Evolutionary conservation across 768 basidiomycete genomes (phyloP), one percentile per base, ranked within the genome.

Genomic region (Lepiota venenata): DNA sequence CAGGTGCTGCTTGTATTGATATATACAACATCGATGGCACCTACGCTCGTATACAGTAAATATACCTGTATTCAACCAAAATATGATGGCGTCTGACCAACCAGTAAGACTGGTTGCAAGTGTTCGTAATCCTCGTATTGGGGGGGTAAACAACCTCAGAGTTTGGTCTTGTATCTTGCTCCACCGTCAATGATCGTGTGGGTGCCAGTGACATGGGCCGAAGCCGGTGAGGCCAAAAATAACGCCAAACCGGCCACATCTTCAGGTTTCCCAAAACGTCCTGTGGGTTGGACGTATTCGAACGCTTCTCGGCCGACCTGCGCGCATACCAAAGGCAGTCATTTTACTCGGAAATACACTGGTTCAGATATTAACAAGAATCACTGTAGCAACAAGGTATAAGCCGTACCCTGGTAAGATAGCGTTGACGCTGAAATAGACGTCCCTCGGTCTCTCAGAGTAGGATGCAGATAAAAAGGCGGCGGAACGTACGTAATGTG

Each of bases 301-400:
- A 88, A 77, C 7, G 61, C 69, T 21, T 79, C 77, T 55, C 80
- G 79, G 7, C 86, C 84, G 2, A 68, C 68, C 1, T n/a, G 64
- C 74, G 60, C 81, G 79, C 58, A 90, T 69, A 2, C 83, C 86
- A 47, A 74, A 90, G 0, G 87, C 82, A 1, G 91, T 92, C 91
- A 93, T 92, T 72, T 87, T 91, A 42, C 86, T 87, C 0, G 88
- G 88, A 71, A 89, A 93, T 9, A 91, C 69, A 42, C 61, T 68
- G 38, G 21, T 37, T 10, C 36, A 42, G 39, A 29, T 51, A 8
- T 32, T 4, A 11, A 5, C 25, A 5, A 50, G 20, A 12, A 16
- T 3, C 4, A 49, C n/a, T 9, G 25, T 36, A 25, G 38, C 70
- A 47, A 32, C 32, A 32, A 32, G 10, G 32, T 11, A 32, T 7